Evolutionary conservation across 768 basidiomycete genomes (phyloP).

Genomic region (Sistotremastrum suecicum): DNA sequence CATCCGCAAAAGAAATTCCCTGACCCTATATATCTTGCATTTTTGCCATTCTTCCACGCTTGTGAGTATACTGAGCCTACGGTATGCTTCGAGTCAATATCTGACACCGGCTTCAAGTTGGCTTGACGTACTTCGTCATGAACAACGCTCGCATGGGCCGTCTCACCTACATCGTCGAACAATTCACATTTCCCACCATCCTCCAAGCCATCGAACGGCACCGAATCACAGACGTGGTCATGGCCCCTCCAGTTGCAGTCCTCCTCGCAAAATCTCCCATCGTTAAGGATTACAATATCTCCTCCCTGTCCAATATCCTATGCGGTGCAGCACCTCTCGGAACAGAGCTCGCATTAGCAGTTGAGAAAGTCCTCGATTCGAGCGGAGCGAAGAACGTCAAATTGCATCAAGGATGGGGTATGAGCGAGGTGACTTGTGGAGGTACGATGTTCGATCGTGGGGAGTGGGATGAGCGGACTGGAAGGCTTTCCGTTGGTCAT

Average conservation of each 20-base stretch:
- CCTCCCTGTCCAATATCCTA: constrained; percentile 38
- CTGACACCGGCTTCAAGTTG: constrained; percentile 22
- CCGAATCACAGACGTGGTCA: constrained; percentile 37
- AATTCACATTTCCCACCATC: constrained; percentile 60
- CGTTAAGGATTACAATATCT: constrained; percentile 53
- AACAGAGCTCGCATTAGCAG: constrained; percentile 39
- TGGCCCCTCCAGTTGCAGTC: constrained; percentile 81
- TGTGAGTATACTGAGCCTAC: not conserved
- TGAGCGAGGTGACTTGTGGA: constrained; percentile 21
- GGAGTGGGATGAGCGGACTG: constrained; percentile 24
- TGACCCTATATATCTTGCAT: not conserved
- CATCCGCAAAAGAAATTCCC: not conserved
- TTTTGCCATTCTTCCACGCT: not conserved
- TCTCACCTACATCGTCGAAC: constrained; percentile 40
- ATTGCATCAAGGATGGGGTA: constrained; percentile 20
- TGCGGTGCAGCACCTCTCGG: constrained; percentile 78
- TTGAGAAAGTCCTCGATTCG: constrained; percentile 23
- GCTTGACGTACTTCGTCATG: constrained; percentile 40
- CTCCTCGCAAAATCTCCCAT: constrained; percentile 55
- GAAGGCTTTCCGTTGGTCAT: constrained; percentile 46
- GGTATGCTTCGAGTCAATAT: too few species aligned
- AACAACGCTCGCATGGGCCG: constrained; percentile 36
- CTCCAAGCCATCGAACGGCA: constrained; percentile 54
- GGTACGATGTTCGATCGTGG: not conserved
- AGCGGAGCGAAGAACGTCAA: constrained; percentile 29